Evolutionary conservation across 2,329 filamentous ascomycete species (phyloP), one percentile per base, ranked within the genome.

Genomic region (Colletotrichum lentis): DNA sequence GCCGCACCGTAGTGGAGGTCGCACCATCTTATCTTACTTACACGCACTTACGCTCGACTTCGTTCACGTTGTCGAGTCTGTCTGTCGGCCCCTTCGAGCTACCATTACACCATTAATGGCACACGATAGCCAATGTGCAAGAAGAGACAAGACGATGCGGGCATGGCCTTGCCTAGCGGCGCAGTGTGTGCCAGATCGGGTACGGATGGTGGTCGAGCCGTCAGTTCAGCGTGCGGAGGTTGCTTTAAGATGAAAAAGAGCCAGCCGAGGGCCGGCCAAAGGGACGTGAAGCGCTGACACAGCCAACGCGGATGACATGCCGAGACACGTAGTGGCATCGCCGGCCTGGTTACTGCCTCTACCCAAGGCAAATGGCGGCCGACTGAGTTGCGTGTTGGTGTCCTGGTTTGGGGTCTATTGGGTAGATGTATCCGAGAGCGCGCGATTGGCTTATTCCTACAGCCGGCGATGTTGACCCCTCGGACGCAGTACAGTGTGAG

Each of bases 201-300:
- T 41, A 37, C 50, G 43, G 43, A 37, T 66, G 44, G 24, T 50
- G 43, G 44, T 55, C 44, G 24, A 62, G 50, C 58, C 50, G 58
- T 62, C 58, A 18, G 54, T 27, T 20, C 22, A 37, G 37, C 31
- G 37, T 52, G 20, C 11, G n/a, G 49, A 24, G 47, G 22, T 31
- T 24, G 8, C n/a, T 18, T 47, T 54, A 57, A 54, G 62, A 62
- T n/a, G 49, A 31, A 31, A 20, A 60, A 20, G 20, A 62, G 24
- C n/a, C 8, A 22, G 22, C 16, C n/a, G 8, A 18, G 1, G 57
- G 11, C 22, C 27, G 57, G 11, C 22, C 27, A 43, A 5, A 3
- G 12, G 12, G 27, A 18, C 27, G 16, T 11, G n/a, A 22, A 53
- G 31, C 20, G 43, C 22, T 50, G 18, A 35, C 22, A 24, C 18